A percentile compares a stretch with the other conserved stretches of the same genome.
Evolutionary conservation across 1,284 basidiomycete species (phyloP).

Genomic region (Coniophora puteana): DNA sequence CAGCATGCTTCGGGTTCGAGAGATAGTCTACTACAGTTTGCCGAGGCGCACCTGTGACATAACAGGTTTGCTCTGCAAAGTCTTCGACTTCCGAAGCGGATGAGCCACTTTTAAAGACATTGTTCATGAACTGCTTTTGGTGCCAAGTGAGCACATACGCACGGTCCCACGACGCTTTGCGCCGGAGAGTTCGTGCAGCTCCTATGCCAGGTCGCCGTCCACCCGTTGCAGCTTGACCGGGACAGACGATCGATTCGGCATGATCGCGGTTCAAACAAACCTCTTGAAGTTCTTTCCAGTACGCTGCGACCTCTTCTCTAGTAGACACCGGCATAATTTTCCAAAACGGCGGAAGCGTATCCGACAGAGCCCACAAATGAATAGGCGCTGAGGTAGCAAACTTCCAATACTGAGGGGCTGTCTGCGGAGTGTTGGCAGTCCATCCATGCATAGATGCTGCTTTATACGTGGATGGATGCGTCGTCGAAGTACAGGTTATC

Average conservation of each 20-base stretch:
- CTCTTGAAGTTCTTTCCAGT: conserved; percentile 54
- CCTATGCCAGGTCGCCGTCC: conserved; percentile 20
- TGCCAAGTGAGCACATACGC: conserved; percentile 62
- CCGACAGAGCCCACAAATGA: conserved; percentile 53
- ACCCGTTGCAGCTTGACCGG: conserved; percentile 14
- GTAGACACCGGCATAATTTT: conserved; percentile 39
- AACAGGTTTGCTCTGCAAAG: conserved; percentile 44
- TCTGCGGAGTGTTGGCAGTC: conserved; percentile 37
- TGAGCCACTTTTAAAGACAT: too few relatives aligned
- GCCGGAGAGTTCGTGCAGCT: conserved; percentile 41
- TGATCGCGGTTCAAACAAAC: conserved; percentile 36
- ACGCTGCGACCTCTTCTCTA: conserved; percentile 36
- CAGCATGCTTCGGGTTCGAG: conserved; percentile 33
- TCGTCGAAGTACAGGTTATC: conserved; percentile 39
- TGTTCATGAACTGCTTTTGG: conserved; percentile 61
- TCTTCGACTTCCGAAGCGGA: too few relatives aligned
- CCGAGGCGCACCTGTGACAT: conserved; percentile 54
- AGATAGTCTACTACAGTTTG: conserved; percentile 47
- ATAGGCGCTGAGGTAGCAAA: conserved; percentile 52
- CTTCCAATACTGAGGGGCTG: conserved; percentile 58
- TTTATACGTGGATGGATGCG: conserved; percentile 45
- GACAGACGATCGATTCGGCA: conserved; percentile 17
- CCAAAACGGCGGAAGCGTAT: conserved; percentile 51
- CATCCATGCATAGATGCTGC: conserved; percentile 38
- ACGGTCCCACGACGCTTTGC: conserved; percentile 54